These are phyloP conservation scores for Adiantum capillusveneris DNA, from an alignment of 75 land plant species.

Conservation along the genomic window DNA sequence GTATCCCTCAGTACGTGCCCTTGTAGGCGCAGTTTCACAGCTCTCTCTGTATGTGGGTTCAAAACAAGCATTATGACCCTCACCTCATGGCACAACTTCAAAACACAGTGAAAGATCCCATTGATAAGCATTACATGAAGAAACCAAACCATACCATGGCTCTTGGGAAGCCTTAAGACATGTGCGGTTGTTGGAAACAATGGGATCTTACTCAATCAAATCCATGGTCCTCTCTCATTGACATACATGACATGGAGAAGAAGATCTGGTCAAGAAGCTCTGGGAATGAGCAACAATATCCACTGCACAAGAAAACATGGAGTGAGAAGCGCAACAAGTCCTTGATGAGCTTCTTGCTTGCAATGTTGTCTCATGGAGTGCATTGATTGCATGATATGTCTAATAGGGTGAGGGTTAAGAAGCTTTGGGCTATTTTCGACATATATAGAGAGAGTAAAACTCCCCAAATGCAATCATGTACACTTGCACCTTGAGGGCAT, in stretches of 20 bases:
- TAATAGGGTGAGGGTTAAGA: no score
- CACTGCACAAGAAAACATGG: no score
- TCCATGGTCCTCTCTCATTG: constrained; percentile 14
- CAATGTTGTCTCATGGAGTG: constrained; percentile 28
- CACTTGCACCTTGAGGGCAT: no score
- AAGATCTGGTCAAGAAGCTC: constrained; percentile 19
- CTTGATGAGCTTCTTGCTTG: no score
- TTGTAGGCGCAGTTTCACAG: constrained; percentile 43
- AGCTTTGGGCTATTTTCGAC: no score
- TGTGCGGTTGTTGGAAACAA: constrained; percentile 28
- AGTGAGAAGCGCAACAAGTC: no score
- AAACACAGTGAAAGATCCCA: constrained; percentile 22
- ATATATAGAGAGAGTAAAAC: no score
- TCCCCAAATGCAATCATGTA: no score
- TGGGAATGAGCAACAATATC: constrained; percentile 28
- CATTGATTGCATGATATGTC: constrained; percentile 27
- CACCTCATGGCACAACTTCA: constrained; percentile 43
- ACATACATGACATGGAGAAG: constrained; percentile 18
- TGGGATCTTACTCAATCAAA: constrained; percentile 11
- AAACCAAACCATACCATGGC: neutral
- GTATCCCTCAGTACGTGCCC: constrained; percentile 27
- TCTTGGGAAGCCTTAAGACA: constrained; percentile 7
- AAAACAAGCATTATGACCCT: constrained; percentile 35
- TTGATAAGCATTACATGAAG: constrained; percentile 27
- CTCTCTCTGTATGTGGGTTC: constrained; percentile 31